Conservation (phyloP, 305 asterid species). For the Ajuga reptans region DNA sequence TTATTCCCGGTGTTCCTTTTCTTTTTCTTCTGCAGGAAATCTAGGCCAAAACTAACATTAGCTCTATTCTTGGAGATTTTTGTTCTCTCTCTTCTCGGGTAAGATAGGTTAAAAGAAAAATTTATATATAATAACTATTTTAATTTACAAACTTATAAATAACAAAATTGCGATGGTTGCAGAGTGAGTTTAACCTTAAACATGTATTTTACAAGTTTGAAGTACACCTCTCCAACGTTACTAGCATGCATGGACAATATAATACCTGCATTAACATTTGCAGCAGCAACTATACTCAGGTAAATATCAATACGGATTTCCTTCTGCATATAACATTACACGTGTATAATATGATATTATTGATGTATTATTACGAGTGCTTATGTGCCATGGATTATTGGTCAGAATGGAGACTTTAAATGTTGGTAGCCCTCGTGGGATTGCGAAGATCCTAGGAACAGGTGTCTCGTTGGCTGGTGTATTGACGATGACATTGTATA, state of each 20-base stretch:
- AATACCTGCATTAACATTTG: conserved; percentile 55
- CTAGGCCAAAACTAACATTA: conserved; percentile 47
- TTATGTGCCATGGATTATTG: neutral
- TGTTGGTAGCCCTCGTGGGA: conserved; percentile 41
- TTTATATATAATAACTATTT: too few relatives aligned
- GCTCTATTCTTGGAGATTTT: conserved; percentile 45
- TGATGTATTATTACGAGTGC: too few relatives aligned
- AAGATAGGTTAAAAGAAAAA: conserved; percentile 10
- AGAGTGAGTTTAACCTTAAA: conserved; percentile 61
- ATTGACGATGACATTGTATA: conserved; percentile 53
- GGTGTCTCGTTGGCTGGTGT: conserved; percentile 59
- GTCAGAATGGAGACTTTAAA: conserved; percentile 55
- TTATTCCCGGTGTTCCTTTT: too few relatives aligned
- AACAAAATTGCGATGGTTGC: conserved; percentile 11
- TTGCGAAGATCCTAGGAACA: conserved; percentile 52
- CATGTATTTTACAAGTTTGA: conserved; percentile 61
- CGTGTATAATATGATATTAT: too few relatives aligned
- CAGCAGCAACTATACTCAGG: conserved; percentile 59
- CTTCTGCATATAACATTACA: too few relatives aligned
- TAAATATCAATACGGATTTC: neutral
- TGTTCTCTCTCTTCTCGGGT: conserved; percentile 63
- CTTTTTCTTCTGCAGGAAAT: conserved; percentile 35
- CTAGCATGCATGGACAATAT: conserved; percentile 59
- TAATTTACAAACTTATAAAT: too few relatives aligned
- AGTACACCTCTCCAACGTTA: conserved; percentile 52